Conservation (phyloP, 169 alveolate genomes). For the Theileria luwenshuni region DNA sequence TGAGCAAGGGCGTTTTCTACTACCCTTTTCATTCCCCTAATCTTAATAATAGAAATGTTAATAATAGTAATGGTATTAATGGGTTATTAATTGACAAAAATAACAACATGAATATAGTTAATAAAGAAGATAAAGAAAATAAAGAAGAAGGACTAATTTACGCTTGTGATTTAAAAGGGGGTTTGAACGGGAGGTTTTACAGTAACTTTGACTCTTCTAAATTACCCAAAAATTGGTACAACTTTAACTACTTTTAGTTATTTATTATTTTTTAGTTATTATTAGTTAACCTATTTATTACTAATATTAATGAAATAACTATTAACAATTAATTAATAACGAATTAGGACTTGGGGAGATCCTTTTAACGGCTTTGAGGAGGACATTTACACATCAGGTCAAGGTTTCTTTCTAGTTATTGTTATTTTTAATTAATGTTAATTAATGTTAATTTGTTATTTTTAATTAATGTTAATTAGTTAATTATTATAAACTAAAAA, state of each 20-base stretch:
- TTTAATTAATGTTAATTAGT: not conserved
- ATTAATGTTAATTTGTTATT: not conserved
- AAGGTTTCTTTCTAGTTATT: conserved; percentile 21
- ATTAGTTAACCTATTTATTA: not conserved
- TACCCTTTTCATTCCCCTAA: conserved; percentile 16
- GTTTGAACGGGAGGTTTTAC: too few relatives aligned
- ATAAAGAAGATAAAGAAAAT: not conserved
- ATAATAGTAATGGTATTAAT: not conserved
- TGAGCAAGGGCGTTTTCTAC: conserved; percentile 59
- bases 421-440: too few relatives aligned
- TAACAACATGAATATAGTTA: not conserved
- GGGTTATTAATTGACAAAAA: not conserved
- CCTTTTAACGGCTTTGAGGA: conserved; percentile 67
- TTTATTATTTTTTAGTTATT: not conserved
- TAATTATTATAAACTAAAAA: not conserved
- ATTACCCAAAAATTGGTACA: conserved; percentile 20
- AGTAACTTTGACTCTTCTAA: too few relatives aligned
- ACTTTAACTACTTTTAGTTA: not conserved
- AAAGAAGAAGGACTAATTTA: too few relatives aligned
- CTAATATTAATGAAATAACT: conserved; percentile 1
- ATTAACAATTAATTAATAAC: conserved; percentile 55
- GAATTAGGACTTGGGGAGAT: conserved; percentile 80
- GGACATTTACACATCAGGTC: conserved; percentile 43
- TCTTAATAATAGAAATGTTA: not conserved
- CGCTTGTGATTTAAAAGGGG: too few relatives aligned